Evolutionary conservation across 805 yeast genomes (phyloP), one percentile per base, ranked within the genome.

Genomic region (Teunomyces panamensis): DNA sequence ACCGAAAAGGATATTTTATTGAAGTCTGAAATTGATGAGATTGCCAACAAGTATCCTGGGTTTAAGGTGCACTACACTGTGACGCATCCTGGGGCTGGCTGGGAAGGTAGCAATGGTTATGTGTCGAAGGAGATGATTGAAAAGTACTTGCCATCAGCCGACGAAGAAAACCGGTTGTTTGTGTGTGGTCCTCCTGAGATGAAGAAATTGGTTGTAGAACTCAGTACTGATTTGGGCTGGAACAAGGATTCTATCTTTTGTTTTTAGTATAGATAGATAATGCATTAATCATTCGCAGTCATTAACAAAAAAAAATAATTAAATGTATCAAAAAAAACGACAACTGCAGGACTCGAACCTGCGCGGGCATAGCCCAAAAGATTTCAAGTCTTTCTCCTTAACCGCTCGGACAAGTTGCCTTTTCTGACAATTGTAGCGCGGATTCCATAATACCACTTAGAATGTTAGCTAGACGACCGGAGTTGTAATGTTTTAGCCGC

Each of bases 171-270:
- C 45, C 79, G 83, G 55, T 73, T 87, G 32, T 75, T 85, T 49
- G 74, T 87, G 34, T 86, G 91, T 68, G 95, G 95, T 9, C 91
- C 91, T 16, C 79, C 80, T 54, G 84, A 74, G 36, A 79, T 87
- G 87, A 84, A 82, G 57, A 74, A 73, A 51, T 58, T 63, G 32
- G 73, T 84, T 51, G 63, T 79, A 8, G 70, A 73, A 33, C 70
- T 74, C 44, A 74, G 88, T 11, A 69, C 70, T 39, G 81, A 79
- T 34, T 66, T 84, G 48, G 91, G 92, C 1, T 87, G 89, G 81
- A 74, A 68, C 16, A 67, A 69, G 55, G 75, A 78, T 14, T 59
- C 67, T 30, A 82, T 81, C n/a, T 81, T 80, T 57, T 76, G 82
- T 54, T 81, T 81, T 53, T 80, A 61, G 60, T 14, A 20, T 26